Percentiles rank a stretch among this genome's conserved stretches.
These are phyloP conservation scores for Amanita pallidorosea DNA, from an alignment of 768 basidiomycete genomes.

Conservation along the genomic window DNA sequence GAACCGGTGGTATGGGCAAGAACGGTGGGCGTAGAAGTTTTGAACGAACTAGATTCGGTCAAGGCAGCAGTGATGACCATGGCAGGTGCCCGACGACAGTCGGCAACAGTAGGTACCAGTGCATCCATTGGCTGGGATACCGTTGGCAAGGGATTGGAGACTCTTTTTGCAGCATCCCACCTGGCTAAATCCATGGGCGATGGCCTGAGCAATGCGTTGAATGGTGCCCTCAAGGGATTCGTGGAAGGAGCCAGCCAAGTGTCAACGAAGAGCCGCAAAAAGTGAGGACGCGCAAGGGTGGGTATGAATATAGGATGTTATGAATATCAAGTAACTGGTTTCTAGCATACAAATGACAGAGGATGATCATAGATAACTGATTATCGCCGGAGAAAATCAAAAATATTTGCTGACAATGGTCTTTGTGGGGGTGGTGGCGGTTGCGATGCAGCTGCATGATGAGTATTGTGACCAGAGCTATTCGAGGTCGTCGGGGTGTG, in stretches of 20 bases:
- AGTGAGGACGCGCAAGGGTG: neutral
- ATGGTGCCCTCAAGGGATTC: neutral
- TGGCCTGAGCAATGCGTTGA: neutral
- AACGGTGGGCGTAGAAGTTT: slow-evolving; percentile 77
- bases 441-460: neutral
- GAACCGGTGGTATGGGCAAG: slow-evolving; percentile 78
- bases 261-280: neutral
- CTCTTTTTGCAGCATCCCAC: slow-evolving; percentile 16
- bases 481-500: neutral
- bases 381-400: neutral
- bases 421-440: neutral
- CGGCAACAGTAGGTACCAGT: slow-evolving; percentile 4
- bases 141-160: slow-evolving; percentile 37
- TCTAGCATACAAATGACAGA: no score
- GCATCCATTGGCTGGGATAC: slow-evolving; percentile 19
- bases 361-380: neutral
- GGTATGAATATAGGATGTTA: no score
- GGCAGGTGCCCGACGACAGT: slow-evolving; percentile 38
- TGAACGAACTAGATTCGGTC: slow-evolving; percentile 80
- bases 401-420: neutral
- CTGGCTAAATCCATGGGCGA: neutral
- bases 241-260: neutral
- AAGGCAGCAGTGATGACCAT: slow-evolving; percentile 79
- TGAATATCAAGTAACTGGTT: neutral
- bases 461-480: neutral